A percentile compares a stretch with the other conserved stretches of the same genome.
Conservation (phyloP, 495 filamentous ascomycete genomes). For the Penicillium mononematosum region DNA sequence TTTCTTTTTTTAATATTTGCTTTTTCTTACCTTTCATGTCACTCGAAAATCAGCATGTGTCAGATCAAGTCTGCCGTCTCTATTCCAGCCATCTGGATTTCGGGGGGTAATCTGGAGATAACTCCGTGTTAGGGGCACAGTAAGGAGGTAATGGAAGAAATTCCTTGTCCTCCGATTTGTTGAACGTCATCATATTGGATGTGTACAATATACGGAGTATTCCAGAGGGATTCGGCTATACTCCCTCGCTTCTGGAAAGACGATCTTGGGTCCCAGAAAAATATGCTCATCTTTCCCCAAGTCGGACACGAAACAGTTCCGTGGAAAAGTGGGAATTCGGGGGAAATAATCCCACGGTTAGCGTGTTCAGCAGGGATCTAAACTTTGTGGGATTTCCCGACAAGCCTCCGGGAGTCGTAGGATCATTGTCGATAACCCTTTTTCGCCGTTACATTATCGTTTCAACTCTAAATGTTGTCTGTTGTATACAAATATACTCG, state of each 20-base stretch:
- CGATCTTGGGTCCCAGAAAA: not conserved
- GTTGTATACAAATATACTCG: not conserved
- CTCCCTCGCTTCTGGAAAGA: not conserved
- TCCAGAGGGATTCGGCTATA: not conserved
- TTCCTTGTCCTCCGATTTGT: slow-evolving; percentile 29
- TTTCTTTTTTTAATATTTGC: not conserved
- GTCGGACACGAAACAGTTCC: slow-evolving; percentile 1
- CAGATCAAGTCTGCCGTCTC: slow-evolving; percentile 9
- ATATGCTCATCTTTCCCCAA: slow-evolving; percentile 1
- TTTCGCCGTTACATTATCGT: not conserved
- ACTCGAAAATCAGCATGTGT: slow-evolving; percentile 11
- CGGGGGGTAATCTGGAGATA: slow-evolving; percentile 10
- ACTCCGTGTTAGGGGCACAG: slow-evolving; percentile 8
- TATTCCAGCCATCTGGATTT: not conserved
- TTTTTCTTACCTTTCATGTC: not conserved
- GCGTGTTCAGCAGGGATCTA: slow-evolving; percentile 6
- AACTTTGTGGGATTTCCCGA: slow-evolving; percentile 2
- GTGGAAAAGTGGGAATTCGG: slow-evolving; percentile 1
- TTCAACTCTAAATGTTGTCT: not conserved
- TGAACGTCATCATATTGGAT: slow-evolving; percentile 8
- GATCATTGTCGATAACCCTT: not conserved
- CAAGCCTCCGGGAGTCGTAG: not conserved
- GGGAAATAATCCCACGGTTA: not conserved
- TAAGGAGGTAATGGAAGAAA: slow-evolving; percentile 7
- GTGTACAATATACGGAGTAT: slow-evolving; percentile 1